Base-by-base conservation (phyloP, 768 basidiomycete genomes). In the Sutorius australiensis region DNA sequence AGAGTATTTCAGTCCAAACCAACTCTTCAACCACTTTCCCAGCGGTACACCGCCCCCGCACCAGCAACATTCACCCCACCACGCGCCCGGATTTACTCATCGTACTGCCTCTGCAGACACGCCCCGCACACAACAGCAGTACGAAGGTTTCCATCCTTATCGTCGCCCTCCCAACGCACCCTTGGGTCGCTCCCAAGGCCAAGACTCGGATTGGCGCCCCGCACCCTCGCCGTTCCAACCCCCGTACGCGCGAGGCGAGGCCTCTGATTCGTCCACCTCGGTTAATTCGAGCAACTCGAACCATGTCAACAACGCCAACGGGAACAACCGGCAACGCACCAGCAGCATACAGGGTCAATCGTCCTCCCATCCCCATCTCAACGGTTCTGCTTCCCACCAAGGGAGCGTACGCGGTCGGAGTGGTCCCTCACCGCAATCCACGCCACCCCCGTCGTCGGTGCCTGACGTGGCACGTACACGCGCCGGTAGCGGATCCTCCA, bases 221-320 rank as follows among this genome's bases (percentile, higher is more conserved):
- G 45, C 60, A 21, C 73, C 72, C 21, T 72, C 72, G 10, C 64
- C 75, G 6, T 83, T 86, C 55, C 84, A 86, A 58, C 87, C 88
- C 9, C 89, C 91, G 0, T 92, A 92, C 67, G 84, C 81, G 27
- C 84, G 88, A 53, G 78, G 82, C 21, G 89, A 92, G 51, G 89
- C 89, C 8, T 87, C 91, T 7, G 83, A 80, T 41, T 92, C 90
- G 0, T 80, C 84, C 24, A 83, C 87, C 5, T 92, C 91, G 0
- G 76, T 92, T 58, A 88, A 85, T 65, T 92, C 91, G 37, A 67
- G 68, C 17, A 72, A 67, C n/a, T 73, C 48, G 66, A 78, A 52
- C 59, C 64, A 65, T 46, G 64, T 39, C 9, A 65, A 52, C 33
- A 30, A 52, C 33, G 32, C 31, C 27, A 61, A 44, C 38, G 56